Evolutionary conservation across 352 stramenopile species (phyloP).

Genomic region (Phytophthora idaei): DNA sequence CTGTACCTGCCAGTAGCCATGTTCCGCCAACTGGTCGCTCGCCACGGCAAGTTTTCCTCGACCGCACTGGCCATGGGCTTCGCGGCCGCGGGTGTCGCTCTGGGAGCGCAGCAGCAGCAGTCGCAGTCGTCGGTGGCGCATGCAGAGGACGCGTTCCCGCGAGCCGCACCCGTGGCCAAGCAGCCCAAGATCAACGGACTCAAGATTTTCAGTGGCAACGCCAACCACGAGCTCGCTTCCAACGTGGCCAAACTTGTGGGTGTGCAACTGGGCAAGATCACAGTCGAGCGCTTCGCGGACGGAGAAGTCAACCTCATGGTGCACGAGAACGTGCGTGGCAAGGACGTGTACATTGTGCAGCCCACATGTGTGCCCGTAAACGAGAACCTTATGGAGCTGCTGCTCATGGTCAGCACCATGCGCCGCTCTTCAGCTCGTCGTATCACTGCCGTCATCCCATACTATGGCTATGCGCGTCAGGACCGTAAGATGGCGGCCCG

Average conservation of each 20-base stretch:
- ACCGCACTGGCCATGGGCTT: constrained; percentile 57
- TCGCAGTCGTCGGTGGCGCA: constrained; percentile 34
- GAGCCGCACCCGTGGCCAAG: constrained; percentile 72
- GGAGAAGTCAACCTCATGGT: constrained; percentile 99
- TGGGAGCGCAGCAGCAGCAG: constrained; percentile 46
- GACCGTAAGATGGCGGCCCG: constrained; percentile 92
- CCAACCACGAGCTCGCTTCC: constrained; percentile 95
- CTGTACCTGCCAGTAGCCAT: constrained; percentile 32
- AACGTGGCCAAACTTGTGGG: constrained; percentile 98
- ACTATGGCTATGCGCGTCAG: constrained; percentile 92
- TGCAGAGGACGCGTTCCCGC: constrained; percentile 62
- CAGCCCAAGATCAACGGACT: constrained; percentile 92
- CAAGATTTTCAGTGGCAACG: constrained; percentile 99
- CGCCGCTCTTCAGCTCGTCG: constrained; percentile 96
- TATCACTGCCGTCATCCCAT: constrained; percentile 99
- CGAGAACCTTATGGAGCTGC: constrained; percentile 99
- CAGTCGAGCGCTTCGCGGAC: constrained; percentile 98
- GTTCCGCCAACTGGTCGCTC: constrained; percentile 75
- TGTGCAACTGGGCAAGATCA: constrained; percentile 98
- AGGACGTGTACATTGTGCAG: constrained; percentile 99
- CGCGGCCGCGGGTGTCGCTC: constrained; percentile 43
- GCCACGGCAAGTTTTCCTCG: constrained; percentile 52
- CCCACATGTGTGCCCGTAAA: constrained; percentile 99
- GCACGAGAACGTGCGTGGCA: constrained; percentile 99
- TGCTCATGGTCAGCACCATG: constrained; percentile 98